These are phyloP conservation scores for Verticillium albo-atrum DNA, from an alignment of 2,329 filamentous ascomycete genomes.

Conservation along the genomic window DNA sequence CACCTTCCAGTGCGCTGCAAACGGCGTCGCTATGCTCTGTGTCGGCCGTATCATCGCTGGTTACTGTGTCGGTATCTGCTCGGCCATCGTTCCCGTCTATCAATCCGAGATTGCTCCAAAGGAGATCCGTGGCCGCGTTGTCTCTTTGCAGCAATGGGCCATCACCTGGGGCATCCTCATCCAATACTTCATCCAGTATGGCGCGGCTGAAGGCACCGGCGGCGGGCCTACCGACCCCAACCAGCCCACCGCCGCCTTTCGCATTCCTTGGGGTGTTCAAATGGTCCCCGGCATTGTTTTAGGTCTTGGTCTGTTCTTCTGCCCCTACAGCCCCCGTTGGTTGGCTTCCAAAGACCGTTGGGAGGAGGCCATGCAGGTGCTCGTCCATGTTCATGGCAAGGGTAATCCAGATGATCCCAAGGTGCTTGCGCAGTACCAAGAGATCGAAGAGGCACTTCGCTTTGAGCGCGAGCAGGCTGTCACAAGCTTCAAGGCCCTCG, in stretches of 20 bases:
- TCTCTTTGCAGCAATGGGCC: slow-evolving; percentile 61
- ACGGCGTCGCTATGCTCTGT: slow-evolving; percentile 67
- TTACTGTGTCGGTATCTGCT: slow-evolving; percentile 69
- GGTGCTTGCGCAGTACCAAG: slow-evolving; percentile 59
- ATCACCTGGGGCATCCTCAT: slow-evolving; percentile 68
- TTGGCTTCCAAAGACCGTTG: slow-evolving; percentile 63
- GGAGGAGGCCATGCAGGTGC: slow-evolving; percentile 56
- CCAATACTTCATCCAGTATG: slow-evolving; percentile 64
- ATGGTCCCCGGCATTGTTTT: slow-evolving; percentile 50
- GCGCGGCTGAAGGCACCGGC: slow-evolving; percentile 46
- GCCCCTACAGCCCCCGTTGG: slow-evolving; percentile 65
- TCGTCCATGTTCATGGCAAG: slow-evolving; percentile 54
- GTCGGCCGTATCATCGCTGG: slow-evolving; percentile 68
- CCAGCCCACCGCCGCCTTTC: slow-evolving; percentile 50
- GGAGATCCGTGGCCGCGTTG: slow-evolving; percentile 54
- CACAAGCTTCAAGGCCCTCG: slow-evolving; percentile 44
- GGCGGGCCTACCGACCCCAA: slow-evolving; percentile 43
- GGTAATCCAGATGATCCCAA: slow-evolving; percentile 53
- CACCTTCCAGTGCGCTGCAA: slow-evolving; percentile 55
- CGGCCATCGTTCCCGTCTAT: slow-evolving; percentile 66
- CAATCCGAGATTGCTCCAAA: slow-evolving; percentile 61
- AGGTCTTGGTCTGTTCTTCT: slow-evolving; percentile 53
- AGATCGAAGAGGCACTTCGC: slow-evolving; percentile 50
- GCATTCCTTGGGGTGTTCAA: slow-evolving; percentile 59
- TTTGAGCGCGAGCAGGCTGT: slow-evolving; percentile 49